phyloP scores from a whole-genome alignment of 441 rosid genomes.

The Theobroma grandiflorum region DNA sequence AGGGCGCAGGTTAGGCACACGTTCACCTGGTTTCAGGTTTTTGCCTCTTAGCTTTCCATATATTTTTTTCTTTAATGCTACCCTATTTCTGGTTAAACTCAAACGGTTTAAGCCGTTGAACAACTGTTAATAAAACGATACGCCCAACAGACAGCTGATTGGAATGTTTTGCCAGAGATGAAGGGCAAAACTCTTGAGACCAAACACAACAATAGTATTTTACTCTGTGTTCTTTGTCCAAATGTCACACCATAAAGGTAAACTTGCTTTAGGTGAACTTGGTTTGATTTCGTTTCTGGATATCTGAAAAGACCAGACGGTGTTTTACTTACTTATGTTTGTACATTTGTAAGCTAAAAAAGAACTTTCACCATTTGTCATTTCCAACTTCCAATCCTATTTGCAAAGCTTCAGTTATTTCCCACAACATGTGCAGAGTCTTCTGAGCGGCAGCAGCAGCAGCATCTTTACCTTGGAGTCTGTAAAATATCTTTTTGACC shows the following conservation, averaged over 20 bases:
- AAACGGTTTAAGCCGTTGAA: slow-evolving; percentile 42
- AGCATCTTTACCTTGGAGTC: neutral
- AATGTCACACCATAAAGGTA: neutral
- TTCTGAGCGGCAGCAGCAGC: neutral
- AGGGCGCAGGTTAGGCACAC: slow-evolving; percentile 5
- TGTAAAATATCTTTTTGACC: neutral
- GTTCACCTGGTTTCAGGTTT: slow-evolving; percentile 23
- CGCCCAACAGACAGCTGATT: slow-evolving; percentile 13
- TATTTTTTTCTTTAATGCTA: neutral
- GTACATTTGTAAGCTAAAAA: neutral
- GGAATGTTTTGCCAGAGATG: slow-evolving; percentile 35
- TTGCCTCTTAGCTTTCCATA: slow-evolving; percentile 21
- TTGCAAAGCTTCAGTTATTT: neutral
- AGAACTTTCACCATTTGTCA: neutral
- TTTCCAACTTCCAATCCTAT: slow-evolving; percentile 1
- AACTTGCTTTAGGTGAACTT: neutral
- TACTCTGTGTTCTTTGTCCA: neutral
- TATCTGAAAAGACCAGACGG: neutral
- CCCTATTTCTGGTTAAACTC: slow-evolving; percentile 24
- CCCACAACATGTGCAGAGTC: no score
- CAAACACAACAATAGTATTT: no score
- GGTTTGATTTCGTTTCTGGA: neutral
- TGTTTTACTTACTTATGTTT: neutral
- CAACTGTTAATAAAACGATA: slow-evolving; percentile 38
- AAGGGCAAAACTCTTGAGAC: neutral